Evolutionary conservation across 2,329 filamentous ascomycete genomes (phyloP), one percentile per base, ranked within the genome.

Genomic region (Ophiosphaerella herpotricha): DNA sequence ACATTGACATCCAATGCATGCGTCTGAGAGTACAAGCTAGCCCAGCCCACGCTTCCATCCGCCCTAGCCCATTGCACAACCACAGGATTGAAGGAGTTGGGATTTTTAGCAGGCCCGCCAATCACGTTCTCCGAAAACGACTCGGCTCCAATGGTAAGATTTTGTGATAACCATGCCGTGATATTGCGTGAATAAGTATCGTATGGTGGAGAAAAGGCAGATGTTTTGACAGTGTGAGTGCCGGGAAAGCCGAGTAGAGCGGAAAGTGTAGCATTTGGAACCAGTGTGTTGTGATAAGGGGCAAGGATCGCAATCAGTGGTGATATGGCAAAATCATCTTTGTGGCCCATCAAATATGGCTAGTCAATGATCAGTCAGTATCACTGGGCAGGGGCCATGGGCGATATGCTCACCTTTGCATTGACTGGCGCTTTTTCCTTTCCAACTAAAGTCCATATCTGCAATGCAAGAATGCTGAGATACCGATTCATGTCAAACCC

Each of bases 401-500:
- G n/a, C 12, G 38, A 5, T 32, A 14, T n/a, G 40, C 53, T 36
- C 58, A 69, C 68, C 55, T 68, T 71, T 16, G 55, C 39, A 34
- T 70, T 60, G 3, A 76, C 57, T 0, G 73, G 71, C 3, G 73
- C 68, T 5, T 67, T 63, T 3, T 74, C 64, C 38, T 82, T 80
- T 7, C 82, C 82, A 5, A 83, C 73, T 4, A 85, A 51, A 0
- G 80, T 77, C 84, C 83, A 86, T 53, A 86, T 76, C 69, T 83
- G 83, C 12, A 83, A 64, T 0, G 80, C 79, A 64, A 86, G 78
- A 41, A 86, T 75, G 44, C 80, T 80, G 4, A 85, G 64, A 57
- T 86, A 86, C 6, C 77, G 72, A 46, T 84, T 85, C 83, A 86
- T 85, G 51, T 87, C 83, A 49, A 80, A 86, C 0, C 83, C 83